Conservation (phyloP, 139 green algal genomes). For the Picochlorum sp. region DNA sequence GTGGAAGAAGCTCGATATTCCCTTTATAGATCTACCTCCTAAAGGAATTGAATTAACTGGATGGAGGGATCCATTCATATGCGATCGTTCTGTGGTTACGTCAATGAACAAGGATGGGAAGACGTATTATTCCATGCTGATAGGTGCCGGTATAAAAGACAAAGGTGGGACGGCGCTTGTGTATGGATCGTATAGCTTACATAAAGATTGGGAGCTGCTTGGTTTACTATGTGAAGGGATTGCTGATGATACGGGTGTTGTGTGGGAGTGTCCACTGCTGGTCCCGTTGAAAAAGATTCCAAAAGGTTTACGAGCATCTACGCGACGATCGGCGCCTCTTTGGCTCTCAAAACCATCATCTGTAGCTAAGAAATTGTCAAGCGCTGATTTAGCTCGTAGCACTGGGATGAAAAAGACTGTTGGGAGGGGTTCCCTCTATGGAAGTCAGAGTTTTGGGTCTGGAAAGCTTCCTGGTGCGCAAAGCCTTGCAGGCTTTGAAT, state of each 20-base stretch:
- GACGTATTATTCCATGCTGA: conserved; percentile 55
- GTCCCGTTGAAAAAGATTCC: conserved; percentile 25
- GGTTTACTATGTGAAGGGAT: conserved; percentile 42
- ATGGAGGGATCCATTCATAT: conserved; percentile 77
- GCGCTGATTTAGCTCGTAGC: not conserved
- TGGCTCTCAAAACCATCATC: conserved; percentile 5
- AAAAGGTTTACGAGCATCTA: not conserved
- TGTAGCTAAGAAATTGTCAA: conserved; percentile 1
- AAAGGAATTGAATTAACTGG: conserved; percentile 50
- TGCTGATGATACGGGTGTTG: conserved; percentile 36
- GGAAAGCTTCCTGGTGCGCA: too few species aligned
- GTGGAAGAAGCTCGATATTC: conserved; percentile 61
- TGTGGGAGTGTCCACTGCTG: conserved; percentile 64
- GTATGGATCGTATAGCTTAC: conserved; percentile 36
- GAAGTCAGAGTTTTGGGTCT: too few species aligned
- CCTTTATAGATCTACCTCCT: conserved; percentile 59
- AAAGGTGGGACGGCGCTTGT: conserved; percentile 53
- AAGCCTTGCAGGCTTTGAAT: too few species aligned
- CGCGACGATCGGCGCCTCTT: not conserved
- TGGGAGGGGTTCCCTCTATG: too few species aligned
- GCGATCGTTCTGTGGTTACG: conserved; percentile 24
- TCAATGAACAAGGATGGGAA: not conserved
- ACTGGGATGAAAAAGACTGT: too few species aligned
- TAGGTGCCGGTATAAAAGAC: conserved; percentile 65
- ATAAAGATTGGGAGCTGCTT: conserved; percentile 37